Percentiles rank a stretch among this genome's conserved stretches.
Conservation (phyloP, 768 basidiomycete species). For the Coprinopsis sp. region DNA sequence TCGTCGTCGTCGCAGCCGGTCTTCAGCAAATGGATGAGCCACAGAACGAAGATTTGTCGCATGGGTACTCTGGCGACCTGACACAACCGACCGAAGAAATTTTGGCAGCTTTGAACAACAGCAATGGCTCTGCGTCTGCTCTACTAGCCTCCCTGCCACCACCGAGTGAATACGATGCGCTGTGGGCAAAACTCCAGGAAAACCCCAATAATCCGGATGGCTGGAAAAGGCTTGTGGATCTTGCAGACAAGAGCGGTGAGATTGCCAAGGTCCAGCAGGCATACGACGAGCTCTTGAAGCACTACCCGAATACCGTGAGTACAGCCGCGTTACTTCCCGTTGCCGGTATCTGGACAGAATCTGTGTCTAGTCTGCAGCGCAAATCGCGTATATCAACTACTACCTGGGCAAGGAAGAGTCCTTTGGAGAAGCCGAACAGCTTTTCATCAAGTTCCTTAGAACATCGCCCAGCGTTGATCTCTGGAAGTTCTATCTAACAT, state of each 20-base stretch:
- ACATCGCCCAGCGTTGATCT: slow-evolving; percentile 85
- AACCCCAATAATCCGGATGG: slow-evolving; percentile 71
- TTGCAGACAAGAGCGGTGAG: slow-evolving; percentile 74
- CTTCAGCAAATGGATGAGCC: slow-evolving; percentile 3
- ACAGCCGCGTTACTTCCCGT: not conserved
- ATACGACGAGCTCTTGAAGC: slow-evolving; percentile 77
- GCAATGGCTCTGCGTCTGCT: slow-evolving; percentile 23
- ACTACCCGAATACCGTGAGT: slow-evolving; percentile 91
- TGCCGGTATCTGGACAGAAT: not conserved
- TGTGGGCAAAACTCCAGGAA: slow-evolving; percentile 58
- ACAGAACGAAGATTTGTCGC: not conserved
- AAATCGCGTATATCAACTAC: slow-evolving; percentile 80
- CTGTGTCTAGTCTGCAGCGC: slow-evolving; percentile 62
- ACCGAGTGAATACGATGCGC: slow-evolving; percentile 62
- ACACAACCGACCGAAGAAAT: slow-evolving; percentile 34
- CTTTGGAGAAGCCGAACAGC: slow-evolving; percentile 72
- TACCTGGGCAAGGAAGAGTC: slow-evolving; percentile 59
- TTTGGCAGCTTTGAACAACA: slow-evolving; percentile 26
- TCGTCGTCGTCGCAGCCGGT: too few relatives aligned
- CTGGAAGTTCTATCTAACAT: slow-evolving; percentile 91
- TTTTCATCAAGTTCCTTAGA: slow-evolving; percentile 87
- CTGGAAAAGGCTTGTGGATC: slow-evolving; percentile 72
- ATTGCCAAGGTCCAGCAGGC: slow-evolving; percentile 74
- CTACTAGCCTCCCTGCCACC: slow-evolving; percentile 30
- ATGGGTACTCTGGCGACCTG: slow-evolving; percentile 21